Conservation (phyloP, 2,329 filamentous ascomycete species). For the Uncinocarpus reesii region DNA sequence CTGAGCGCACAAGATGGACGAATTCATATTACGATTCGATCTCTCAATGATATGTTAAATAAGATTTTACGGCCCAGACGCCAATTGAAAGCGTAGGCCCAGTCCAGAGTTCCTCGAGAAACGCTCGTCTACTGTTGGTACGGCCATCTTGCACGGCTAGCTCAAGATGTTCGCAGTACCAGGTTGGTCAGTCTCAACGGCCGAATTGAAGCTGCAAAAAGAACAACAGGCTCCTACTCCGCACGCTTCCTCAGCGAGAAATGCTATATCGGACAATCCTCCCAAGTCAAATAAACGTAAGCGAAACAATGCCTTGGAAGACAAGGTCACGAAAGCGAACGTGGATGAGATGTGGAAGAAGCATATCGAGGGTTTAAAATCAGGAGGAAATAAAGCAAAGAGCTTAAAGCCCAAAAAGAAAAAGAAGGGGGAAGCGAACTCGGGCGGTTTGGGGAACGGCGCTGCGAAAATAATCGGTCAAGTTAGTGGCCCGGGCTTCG, state of each 20-base stretch:
- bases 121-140: no score
- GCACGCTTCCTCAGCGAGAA: conserved; percentile 21
- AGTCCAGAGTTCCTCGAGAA: no score
- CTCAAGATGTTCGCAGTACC: conserved; percentile 70
- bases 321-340: conserved; percentile 55
- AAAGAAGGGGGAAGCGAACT: conserved; percentile 23
- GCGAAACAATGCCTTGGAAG: conserved; percentile 23
- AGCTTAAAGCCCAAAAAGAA: conserved; percentile 21
- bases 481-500: not conserved
- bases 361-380: conserved; percentile 59
- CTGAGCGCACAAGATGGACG: no score
- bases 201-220: conserved; percentile 60
- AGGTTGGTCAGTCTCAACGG: conserved; percentile 75
- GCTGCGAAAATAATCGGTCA: not conserved
- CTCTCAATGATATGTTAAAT: no score
- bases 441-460: conserved; percentile 5
- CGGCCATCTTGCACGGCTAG: not conserved
- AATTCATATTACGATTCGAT: no score
- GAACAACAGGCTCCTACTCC: conserved; percentile 43
- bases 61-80: no score
- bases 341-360: conserved; percentile 68
- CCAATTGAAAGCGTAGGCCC: no score
- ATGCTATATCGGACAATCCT: conserved; percentile 22
- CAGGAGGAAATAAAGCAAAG: conserved; percentile 28
- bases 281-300: conserved; percentile 41